A percentile compares a stretch with the other conserved stretches of the same genome.
phyloP scores from a whole-genome alignment of 495 filamentous ascomycete genomes.

The Lasiosphaeria miniovina region DNA sequence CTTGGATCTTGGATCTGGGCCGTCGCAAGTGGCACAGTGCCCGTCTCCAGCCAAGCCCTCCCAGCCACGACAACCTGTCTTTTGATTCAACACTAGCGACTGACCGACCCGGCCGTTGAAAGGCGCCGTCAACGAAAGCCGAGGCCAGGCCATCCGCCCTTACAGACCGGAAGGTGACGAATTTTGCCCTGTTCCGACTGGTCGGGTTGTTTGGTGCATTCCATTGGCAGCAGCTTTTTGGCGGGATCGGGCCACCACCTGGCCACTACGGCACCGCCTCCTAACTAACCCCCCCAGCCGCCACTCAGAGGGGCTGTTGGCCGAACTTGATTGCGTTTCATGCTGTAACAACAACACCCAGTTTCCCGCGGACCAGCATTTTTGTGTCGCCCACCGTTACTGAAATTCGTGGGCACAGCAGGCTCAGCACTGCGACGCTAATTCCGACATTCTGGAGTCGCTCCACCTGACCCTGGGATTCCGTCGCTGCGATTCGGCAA shows the following conservation, averaged over 20 bases:
- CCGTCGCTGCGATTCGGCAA: background rate
- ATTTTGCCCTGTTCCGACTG: slow-evolving; percentile 10
- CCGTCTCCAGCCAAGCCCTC: background rate
- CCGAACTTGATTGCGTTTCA: slow-evolving; percentile 22
- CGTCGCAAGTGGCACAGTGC: background rate
- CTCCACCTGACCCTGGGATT: slow-evolving; percentile 1
- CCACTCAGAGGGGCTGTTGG: slow-evolving; percentile 10
- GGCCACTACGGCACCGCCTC: background rate
- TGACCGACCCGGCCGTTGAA: background rate
- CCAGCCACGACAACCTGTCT: slow-evolving; percentile 2
- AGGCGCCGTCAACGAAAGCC: background rate
- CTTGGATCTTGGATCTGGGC: background rate
- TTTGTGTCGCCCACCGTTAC: background rate
- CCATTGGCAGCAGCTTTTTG: background rate
- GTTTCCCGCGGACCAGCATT: background rate
- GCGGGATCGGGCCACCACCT: background rate
- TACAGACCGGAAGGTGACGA: background rate
- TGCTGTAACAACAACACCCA: slow-evolving; percentile 21
- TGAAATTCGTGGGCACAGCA: slow-evolving; percentile 8
- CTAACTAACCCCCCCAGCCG: background rate
- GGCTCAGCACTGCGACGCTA: slow-evolving; percentile 1
- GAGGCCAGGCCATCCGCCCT: background rate
- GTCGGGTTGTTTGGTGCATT: background rate
- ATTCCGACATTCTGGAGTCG: slow-evolving; percentile 3
- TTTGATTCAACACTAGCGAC: background rate